Conservation (phyloP, 2,329 filamentous ascomycete species). For the Mycogone perniciosa region DNA sequence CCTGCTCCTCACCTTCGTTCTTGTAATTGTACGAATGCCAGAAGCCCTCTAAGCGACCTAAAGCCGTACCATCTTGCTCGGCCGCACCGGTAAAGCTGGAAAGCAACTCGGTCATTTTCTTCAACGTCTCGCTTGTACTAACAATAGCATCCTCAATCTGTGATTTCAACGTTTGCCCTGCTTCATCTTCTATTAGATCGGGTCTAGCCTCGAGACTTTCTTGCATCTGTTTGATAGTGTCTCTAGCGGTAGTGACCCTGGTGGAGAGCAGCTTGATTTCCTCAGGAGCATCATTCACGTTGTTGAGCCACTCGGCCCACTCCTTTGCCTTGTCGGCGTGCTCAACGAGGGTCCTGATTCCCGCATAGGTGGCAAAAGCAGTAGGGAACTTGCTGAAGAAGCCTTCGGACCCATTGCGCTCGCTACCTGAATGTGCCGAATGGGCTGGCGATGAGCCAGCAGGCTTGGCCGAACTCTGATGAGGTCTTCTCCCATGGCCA, state of each 20-base stretch:
- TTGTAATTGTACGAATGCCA: constrained; percentile 30
- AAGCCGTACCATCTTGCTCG: constrained; percentile 14
- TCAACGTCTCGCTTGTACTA: constrained; percentile 21
- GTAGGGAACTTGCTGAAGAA: constrained; percentile 17
- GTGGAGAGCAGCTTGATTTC: constrained; percentile 24
- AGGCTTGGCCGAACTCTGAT: background rate
- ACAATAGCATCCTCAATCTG: constrained; percentile 26
- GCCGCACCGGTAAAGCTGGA: constrained; percentile 22
- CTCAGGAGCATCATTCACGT: constrained; percentile 25
- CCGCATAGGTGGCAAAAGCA: constrained; percentile 21
- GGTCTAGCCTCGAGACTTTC: constrained; percentile 22
- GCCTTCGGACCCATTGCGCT: constrained; percentile 6
- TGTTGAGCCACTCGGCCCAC: constrained; percentile 28
- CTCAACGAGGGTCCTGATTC: constrained; percentile 20
- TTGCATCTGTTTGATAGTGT: constrained; percentile 28
- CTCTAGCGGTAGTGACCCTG: constrained; percentile 23
- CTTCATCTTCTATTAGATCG: constrained; percentile 26
- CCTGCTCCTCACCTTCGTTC: constrained; percentile 26
- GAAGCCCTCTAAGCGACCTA: constrained; percentile 23
- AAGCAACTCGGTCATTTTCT: constrained; percentile 25
- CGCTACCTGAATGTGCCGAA: constrained; percentile 2
- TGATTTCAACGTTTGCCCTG: constrained; percentile 20
- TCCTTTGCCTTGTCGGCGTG: constrained; percentile 28
- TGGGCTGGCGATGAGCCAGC: background rate
- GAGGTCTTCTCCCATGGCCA: constrained; percentile 1